Evolutionary conservation across 306 rosid genomes (phyloP), one percentile per base, ranked within the genome.

Genomic region (Vachellia pachyceras): DNA sequence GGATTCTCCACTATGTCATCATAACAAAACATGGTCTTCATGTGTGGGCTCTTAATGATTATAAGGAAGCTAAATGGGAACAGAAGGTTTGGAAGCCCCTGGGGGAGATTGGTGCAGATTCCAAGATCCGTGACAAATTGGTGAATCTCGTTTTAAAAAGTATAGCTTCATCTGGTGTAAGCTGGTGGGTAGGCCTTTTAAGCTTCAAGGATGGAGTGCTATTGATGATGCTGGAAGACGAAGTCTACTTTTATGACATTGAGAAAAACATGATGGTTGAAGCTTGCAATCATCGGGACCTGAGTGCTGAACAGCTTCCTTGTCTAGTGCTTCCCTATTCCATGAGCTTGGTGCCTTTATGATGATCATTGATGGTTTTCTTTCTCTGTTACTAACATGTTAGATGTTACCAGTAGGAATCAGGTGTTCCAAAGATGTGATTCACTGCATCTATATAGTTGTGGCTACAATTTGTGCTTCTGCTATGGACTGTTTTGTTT

Each of bases 31-130:
- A 80, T 23, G 96, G 93, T 44, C 77, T 91, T 41, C 87, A 83
- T n/a, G 86, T 91, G 2, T 91, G 93, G 91, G 80, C 20, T 49
- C 93, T 91, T 42, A 90, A 89, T 72, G 92, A 89, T n/a, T n/a
- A n/a, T 35, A 88, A 63, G 57, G 90, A 91, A 68, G 37, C 57
- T 22, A 78, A 83, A 12, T 91, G 93, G 96, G 72, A 13, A 23
- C 58, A 5, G 23, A 52, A 52, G 58, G 10, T 18, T 52, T 52
- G 22, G 58, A 52, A 76, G 20, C 6, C 87, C 88, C 18, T 52
- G 23, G 20, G 7, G 18, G 58, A 52, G 10, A 18, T 52, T 52
- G 58, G 58, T 18, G 1, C 8, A 7, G 18, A 52, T 52, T 18
- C 23, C 23, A 18, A 52, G 1, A 5, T 52, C 23, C 6, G 6